Evolutionary conservation across 176 grass and related monocot genomes (phyloP).

Genomic region (Thinopyrum elongatum): DNA sequence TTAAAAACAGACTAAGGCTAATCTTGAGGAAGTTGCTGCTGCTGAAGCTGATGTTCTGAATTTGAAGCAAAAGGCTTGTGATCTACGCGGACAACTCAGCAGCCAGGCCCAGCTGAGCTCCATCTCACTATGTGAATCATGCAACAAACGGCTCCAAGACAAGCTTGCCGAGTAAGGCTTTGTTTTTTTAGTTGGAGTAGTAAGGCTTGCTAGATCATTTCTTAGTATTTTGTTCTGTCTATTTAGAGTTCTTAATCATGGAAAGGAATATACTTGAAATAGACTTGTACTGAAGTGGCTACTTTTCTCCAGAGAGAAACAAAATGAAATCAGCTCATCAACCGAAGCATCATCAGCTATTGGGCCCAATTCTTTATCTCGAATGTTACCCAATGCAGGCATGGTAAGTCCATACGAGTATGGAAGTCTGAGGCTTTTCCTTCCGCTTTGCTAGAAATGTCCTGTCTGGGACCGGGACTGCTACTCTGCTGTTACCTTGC

Average conservation of each 20-base stretch:
- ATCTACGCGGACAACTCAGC: conserved; percentile 73
- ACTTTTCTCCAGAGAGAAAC: conserved; percentile 42
- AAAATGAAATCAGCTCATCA: conserved; percentile 30
- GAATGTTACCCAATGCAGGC: conserved; percentile 24
- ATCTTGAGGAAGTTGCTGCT: conserved; percentile 81
- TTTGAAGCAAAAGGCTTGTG: conserved; percentile 90
- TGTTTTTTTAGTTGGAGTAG: conserved; percentile 7
- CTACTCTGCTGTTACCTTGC: background rate
- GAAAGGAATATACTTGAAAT: conserved; percentile 7
- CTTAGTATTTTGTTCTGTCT: conserved; percentile 18
- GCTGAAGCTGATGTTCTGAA: conserved; percentile 85
- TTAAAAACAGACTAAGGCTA: conserved; percentile 66
- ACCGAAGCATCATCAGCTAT: conserved; percentile 10
- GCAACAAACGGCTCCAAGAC: conserved; percentile 56
- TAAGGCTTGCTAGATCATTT: conserved; percentile 45
- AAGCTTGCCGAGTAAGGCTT: conserved; percentile 54
- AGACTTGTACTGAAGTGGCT: conserved; percentile 7
- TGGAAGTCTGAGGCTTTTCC: background rate
- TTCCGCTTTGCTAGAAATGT: background rate
- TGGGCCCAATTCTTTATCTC: conserved; percentile 5
- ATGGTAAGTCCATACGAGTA: conserved; percentile 24
- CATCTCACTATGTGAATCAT: conserved; percentile 80
- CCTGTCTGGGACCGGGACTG: background rate
- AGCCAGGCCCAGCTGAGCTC: conserved; percentile 47
- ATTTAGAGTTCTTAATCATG: conserved; percentile 16